Percentiles rank a stretch among this genome's conserved stretches.
phyloP scores from a whole-genome alignment of 495 filamentous ascomycete species.

The Paragyromitra xinjiangensis region DNA sequence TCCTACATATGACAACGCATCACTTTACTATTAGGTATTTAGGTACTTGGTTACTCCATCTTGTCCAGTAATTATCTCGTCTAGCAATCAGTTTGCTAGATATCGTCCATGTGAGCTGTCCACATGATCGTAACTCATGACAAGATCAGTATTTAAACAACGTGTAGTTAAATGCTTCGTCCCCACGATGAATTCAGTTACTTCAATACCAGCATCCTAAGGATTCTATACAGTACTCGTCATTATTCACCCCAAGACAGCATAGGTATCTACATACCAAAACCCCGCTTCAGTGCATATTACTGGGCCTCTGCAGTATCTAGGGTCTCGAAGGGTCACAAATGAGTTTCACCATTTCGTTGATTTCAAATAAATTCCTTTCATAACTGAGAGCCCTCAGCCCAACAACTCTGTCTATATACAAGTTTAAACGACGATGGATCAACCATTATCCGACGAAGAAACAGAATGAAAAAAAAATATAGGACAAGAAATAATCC shows the following conservation, averaged over 20 bases:
- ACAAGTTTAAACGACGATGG: conserved; percentile 8
- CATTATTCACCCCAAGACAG: not conserved
- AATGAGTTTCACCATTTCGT: not conserved
- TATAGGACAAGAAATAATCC: not conserved
- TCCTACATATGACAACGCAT: no score
- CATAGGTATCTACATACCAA: not conserved
- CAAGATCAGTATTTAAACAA: not conserved
- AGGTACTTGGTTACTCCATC: no score
- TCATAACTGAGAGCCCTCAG: not conserved
- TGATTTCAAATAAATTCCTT: not conserved
- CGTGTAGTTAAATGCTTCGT: not conserved
- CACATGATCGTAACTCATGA: conserved; percentile 1
- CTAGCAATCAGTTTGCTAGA: not conserved
- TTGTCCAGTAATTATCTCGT: no score
- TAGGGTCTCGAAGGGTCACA: not conserved
- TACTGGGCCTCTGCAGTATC: not conserved
- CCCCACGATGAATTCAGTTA: not conserved
- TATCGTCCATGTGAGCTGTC: not conserved
- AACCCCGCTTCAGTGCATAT: not conserved
- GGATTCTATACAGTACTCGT: not conserved
- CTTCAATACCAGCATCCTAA: not conserved
- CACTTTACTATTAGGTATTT: no score
- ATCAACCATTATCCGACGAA: not conserved
- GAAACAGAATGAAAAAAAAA: not conserved
- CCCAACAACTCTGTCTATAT: conserved; percentile 4